Evolutionary conservation across 495 filamentous ascomycete species (phyloP).

Genomic region (Aspergillus leporis): DNA sequence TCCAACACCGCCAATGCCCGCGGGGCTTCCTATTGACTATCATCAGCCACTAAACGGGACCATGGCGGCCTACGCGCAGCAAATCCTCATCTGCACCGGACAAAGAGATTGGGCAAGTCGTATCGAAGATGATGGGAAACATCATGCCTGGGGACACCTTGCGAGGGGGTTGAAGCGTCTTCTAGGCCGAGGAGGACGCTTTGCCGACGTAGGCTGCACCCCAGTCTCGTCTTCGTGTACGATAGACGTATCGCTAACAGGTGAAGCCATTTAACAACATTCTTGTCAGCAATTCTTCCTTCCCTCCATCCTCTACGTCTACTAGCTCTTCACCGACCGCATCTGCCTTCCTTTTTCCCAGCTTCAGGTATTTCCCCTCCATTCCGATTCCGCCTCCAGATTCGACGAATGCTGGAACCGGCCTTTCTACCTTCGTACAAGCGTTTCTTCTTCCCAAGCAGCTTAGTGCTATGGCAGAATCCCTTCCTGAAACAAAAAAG

Average conservation of each 20-base stretch:
- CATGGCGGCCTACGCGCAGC: conserved; percentile 76
- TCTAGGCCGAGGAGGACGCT: conserved; percentile 64
- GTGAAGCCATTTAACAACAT: conserved; percentile 77
- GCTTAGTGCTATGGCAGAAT: conserved; percentile 59
- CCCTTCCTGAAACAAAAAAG: conserved; percentile 40
- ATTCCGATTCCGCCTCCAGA: conserved; percentile 47
- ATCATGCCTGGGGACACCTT: conserved; percentile 52
- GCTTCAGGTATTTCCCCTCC: conserved; percentile 73
- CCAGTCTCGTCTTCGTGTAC: background rate
- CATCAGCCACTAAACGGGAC: conserved; percentile 67
- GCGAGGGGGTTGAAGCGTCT: conserved; percentile 69
- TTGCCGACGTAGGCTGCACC: conserved; percentile 61
- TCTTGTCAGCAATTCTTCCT: conserved; percentile 69
- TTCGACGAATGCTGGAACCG: conserved; percentile 10
- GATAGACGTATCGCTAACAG: conserved; percentile 1
- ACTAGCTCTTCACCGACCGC: conserved; percentile 42
- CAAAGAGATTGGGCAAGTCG: conserved; percentile 73
- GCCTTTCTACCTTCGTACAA: conserved; percentile 38
- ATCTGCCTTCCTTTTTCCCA: conserved; percentile 72
- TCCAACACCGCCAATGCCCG: conserved; percentile 61
- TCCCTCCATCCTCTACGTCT: conserved; percentile 47
- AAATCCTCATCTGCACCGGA: conserved; percentile 81
- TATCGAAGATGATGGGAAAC: conserved; percentile 63
- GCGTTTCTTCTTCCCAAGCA: conserved; percentile 53
- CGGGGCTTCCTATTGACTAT: conserved; percentile 74